Conservation (phyloP, 805 yeast genomes). For the Ogataea ganodermae region DNA sequence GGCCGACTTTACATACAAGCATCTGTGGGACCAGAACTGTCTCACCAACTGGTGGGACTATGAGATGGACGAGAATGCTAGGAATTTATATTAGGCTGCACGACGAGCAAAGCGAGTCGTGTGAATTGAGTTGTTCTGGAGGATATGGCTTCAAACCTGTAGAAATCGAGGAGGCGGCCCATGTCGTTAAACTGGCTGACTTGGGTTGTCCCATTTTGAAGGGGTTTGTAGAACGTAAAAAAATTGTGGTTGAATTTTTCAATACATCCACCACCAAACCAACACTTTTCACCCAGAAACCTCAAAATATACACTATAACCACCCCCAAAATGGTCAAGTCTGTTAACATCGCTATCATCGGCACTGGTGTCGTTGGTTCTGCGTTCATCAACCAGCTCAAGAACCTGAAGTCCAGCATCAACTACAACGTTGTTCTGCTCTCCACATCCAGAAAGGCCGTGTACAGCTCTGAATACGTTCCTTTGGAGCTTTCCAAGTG, state of each 20-base stretch:
- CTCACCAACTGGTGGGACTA: slow-evolving; percentile 66
- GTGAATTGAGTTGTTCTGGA: no score
- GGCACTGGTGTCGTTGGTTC: slow-evolving; percentile 97
- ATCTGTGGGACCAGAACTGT: slow-evolving; percentile 70
- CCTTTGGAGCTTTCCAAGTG: slow-evolving; percentile 69
- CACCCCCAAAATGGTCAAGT: slow-evolving; percentile 42
- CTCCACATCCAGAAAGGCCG: slow-evolving; percentile 72
- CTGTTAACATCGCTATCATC: slow-evolving; percentile 69
- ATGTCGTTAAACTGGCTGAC: no score
- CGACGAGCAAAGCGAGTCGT: neutral
- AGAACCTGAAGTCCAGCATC: slow-evolving; percentile 57
- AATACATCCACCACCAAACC: neutral
- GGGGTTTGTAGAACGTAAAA: no score
- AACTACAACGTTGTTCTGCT: slow-evolving; percentile 76
- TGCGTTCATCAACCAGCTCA: slow-evolving; percentile 82
- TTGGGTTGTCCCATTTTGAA: no score
- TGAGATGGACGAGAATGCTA: slow-evolving; percentile 36
- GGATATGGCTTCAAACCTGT: no score
- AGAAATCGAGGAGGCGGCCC: no score
- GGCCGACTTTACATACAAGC: slow-evolving; percentile 57
- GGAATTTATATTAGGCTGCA: slow-evolving; percentile 23
- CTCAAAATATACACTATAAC: neutral
- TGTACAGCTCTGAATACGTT: slow-evolving; percentile 65
- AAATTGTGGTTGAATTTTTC: neutral
- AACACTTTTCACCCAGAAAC: neutral